Percentiles rank a stretch among this genome's conserved stretches.
These are phyloP conservation scores for Secale cereale DNA, from an alignment of 176 grass and related monocot species.

Conservation along the genomic window DNA sequence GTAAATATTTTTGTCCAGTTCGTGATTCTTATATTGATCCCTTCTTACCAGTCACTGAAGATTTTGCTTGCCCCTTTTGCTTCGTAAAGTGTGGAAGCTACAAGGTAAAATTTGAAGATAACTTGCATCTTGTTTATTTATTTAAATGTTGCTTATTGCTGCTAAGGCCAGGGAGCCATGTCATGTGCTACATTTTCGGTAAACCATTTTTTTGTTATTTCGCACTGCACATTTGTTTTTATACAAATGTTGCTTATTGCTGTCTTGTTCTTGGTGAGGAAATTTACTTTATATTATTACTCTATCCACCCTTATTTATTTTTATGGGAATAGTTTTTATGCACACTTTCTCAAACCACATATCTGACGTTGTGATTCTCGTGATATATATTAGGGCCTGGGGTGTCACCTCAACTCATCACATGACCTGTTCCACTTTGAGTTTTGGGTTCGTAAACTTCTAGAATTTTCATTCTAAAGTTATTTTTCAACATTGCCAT, in stretches of 20 bases:
- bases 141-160: neutral
- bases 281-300: neutral
- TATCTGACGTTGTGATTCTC: constrained; percentile 21
- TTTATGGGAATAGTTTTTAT: neutral
- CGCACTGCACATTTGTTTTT: neutral
- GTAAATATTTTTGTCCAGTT: constrained; percentile 6
- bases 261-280: constrained; percentile 1
- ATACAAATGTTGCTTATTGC: too few species aligned
- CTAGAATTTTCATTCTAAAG: constrained; percentile 29
- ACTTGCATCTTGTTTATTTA: neutral
- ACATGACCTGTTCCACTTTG: constrained; percentile 80
- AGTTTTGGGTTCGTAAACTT: constrained; percentile 81
- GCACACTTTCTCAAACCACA: neutral
- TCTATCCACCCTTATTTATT: neutral
- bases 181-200: too few species aligned
- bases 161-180: neutral
- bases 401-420: constrained; percentile 67
- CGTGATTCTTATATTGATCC: neutral
- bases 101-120: constrained; percentile 48
- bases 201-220: neutral
- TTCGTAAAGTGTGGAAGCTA: constrained; percentile 72
- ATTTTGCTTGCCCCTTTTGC: constrained; percentile 77
- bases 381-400: neutral
- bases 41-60: constrained; percentile 67
- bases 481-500: neutral